A percentile compares a stretch with the other conserved stretches of the same genome.
These are phyloP conservation scores for Elasticomyces elasticus DNA, from an alignment of 495 filamentous ascomycete genomes.

Conservation along the genomic window DNA sequence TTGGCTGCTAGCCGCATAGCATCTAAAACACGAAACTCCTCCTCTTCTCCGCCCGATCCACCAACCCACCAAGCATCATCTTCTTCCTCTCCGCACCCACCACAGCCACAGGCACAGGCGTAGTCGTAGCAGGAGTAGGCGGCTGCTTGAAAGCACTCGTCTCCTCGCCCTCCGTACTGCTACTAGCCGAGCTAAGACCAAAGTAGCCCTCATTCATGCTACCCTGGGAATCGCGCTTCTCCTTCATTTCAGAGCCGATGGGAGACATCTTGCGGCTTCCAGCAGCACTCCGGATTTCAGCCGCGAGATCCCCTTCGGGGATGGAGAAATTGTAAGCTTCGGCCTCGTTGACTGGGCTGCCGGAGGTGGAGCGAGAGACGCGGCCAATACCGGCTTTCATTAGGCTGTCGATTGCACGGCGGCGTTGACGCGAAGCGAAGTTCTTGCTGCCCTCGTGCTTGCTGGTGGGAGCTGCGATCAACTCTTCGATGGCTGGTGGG, in stretches of 20 bases:
- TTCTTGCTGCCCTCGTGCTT: conserved; percentile 98
- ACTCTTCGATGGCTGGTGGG: conserved; percentile 84
- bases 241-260: conserved; percentile 21
- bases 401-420: conserved; percentile 80
- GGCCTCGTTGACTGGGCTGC: conserved; percentile 19
- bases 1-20: no score
- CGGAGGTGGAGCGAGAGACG: conserved; percentile 18
- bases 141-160: conserved; percentile 19
- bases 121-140: conserved; percentile 15
- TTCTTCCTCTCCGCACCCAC: conserved; percentile 17
- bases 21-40: conserved; percentile 16
- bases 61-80: conserved; percentile 19
- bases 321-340: conserved; percentile 15
- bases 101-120: neutral
- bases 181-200: conserved; percentile 23
- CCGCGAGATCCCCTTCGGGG: conserved; percentile 7
- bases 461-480: conserved; percentile 78
- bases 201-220: conserved; percentile 18
- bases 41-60: conserved; percentile 21
- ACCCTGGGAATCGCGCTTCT: conserved; percentile 22
- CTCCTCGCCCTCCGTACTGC: conserved; percentile 24
- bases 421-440: conserved; percentile 87
- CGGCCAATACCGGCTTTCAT: conserved; percentile 84
- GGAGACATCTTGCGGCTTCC: conserved; percentile 24
- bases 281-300: conserved; percentile 11